A percentile compares a stretch with the other conserved stretches of the same genome.
Conservation (phyloP, 495 filamentous ascomycete species). For the Aspergillus affinis region DNA sequence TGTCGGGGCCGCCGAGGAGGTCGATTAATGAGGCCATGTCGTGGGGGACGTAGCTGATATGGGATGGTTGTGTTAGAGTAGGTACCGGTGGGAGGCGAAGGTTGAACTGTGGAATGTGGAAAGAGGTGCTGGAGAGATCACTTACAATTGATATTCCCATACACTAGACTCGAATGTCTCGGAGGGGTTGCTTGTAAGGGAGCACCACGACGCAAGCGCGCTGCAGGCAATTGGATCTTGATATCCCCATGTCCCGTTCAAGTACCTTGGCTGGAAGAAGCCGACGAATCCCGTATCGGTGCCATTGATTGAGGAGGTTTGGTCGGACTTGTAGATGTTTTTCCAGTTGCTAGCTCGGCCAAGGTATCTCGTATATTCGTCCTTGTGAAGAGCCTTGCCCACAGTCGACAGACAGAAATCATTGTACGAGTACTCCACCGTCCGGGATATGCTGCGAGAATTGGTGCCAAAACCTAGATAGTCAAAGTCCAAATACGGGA, state of each 20-base stretch:
- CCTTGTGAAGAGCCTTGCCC: constrained; percentile 34
- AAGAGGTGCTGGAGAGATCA: background rate
- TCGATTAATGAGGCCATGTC: constrained; percentile 63
- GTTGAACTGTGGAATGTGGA: background rate
- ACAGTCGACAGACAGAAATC: constrained; percentile 63
- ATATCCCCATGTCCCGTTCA: constrained; percentile 58
- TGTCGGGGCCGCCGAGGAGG: constrained; percentile 55
- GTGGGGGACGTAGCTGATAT: constrained; percentile 62
- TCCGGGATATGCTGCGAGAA: constrained; percentile 66
- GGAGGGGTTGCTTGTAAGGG: constrained; percentile 55
- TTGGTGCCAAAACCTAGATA: constrained; percentile 70
- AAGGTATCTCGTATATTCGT: constrained; percentile 1
- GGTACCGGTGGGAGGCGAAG: constrained; percentile 23
- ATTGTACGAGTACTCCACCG: constrained; percentile 72
- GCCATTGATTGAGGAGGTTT: constrained; percentile 45
- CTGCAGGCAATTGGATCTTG: constrained; percentile 59
- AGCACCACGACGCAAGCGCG: constrained; percentile 52
- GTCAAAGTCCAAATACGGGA: constrained; percentile 70
- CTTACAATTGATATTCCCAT: constrained; percentile 70
- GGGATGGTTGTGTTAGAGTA: constrained; percentile 33
- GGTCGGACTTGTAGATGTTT: constrained; percentile 64
- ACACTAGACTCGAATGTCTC: constrained; percentile 68
- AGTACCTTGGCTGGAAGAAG: constrained; percentile 66
- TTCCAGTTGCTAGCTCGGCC: constrained; percentile 48
- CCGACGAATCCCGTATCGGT: constrained; percentile 55